Base-by-base conservation (phyloP, 805 yeast species). In the Candida hungchunana region DNA sequence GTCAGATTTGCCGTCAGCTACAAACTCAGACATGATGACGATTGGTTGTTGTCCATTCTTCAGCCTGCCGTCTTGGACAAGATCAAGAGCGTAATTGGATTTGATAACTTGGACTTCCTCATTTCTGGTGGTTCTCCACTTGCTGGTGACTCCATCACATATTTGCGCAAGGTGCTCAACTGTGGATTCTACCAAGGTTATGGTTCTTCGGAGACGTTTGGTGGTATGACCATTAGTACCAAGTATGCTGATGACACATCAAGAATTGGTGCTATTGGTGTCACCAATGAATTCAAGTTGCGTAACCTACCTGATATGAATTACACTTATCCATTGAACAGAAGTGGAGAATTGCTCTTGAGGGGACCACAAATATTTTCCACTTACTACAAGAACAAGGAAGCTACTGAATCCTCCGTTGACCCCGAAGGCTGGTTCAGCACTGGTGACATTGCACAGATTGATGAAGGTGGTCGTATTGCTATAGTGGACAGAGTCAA, bases 121-220 rank as follows among this genome's bases (percentile, higher is more conserved):
- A 55, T 69, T 24, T 61, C 70, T 19, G 86, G 90, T 18, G 78
- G 85, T 21, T 88, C 90, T 3, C 90, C 93, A 18, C 67, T 82
- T 43, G 66, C 83, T 21, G 68, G 71, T 13, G 78, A 72, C 27
- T 78, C 87, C 1, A 64, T 80, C 27, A 60, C 63, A 39, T 82
- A 79, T 53, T 58, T 83, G 48, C 72, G 77, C 50, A 77, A 78
- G n/a, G 67, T 78, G 1, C 66, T 83, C 35, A 75, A 73, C 42
- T 56, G 73, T 38, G 63, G 70, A n/a, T 52, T 73, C 32, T 56
- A 63, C 37, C 88, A 82, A 59, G 93, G 90, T n/a, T 82, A 81
- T 56, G 90, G 89, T 4, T 66, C 78, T 26, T 77, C 86, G 5
- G 90, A 82, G 59, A 66, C 80, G 4, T 75, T 77, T 62, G 82